Conservation (phyloP, 352 stramenopile genomes). For the Pythium chondricola region DNA sequence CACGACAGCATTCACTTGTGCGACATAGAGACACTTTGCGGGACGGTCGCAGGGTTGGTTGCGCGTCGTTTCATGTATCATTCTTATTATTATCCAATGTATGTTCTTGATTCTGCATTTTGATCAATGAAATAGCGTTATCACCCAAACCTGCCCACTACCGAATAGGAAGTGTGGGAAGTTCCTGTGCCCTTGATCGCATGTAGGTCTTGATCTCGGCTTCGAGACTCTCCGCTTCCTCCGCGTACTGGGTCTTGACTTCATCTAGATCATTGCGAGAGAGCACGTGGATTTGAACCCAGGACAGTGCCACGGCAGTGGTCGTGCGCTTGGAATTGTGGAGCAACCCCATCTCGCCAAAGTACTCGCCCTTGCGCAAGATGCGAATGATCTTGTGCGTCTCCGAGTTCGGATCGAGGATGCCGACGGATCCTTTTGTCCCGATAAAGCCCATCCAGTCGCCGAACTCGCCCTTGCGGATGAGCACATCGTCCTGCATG, state of each 20-base stretch:
- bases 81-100: too few species aligned
- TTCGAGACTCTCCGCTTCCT: conserved; percentile 47
- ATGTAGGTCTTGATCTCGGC: conserved; percentile 70
- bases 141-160: too few species aligned
- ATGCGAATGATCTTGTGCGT: conserved; percentile 52
- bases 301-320: conserved; percentile 59
- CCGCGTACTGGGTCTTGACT: conserved; percentile 56
- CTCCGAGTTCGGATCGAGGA: conserved; percentile 45
- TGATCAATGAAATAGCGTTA: too few species aligned
- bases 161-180: too few species aligned
- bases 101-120: too few species aligned
- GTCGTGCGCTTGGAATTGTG: conserved; percentile 59
- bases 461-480: conserved; percentile 67
- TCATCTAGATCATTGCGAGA: conserved; percentile 50
- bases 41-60: too few species aligned
- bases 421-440: conserved; percentile 52
- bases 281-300: conserved; percentile 70
- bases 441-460: conserved; percentile 82
- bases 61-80: too few species aligned
- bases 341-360: conserved; percentile 69
- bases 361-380: conserved; percentile 66
- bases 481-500: conserved; percentile 74
- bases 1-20: too few species aligned
- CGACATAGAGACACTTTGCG: too few species aligned
- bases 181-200: too few species aligned